phyloP scores from a whole-genome alignment of 768 basidiomycete species.

The Boletus barrowsii region DNA sequence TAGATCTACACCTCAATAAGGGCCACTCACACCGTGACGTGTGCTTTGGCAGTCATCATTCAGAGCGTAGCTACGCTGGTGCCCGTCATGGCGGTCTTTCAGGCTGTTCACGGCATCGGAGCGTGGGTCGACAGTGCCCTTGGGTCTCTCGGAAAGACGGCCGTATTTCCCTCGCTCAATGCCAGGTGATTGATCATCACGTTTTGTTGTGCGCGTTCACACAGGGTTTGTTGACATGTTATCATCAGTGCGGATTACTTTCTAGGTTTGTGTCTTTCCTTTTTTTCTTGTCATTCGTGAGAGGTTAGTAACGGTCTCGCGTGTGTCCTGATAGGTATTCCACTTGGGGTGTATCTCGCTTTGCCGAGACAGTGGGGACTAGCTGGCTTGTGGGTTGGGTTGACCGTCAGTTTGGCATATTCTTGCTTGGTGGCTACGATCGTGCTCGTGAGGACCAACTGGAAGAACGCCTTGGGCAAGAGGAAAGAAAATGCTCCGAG shows the following conservation, averaged over 20 bases:
- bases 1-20: neutral
- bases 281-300: neutral
- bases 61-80: slow-evolving; percentile 48
- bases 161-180: slow-evolving; percentile 20
- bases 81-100: slow-evolving; percentile 38
- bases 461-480: slow-evolving; percentile 7
- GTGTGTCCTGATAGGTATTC: slow-evolving; percentile 28
- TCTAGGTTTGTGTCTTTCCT: slow-evolving; percentile 28
- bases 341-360: slow-evolving; percentile 25
- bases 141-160: slow-evolving; percentile 18
- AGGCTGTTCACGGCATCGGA: slow-evolving; percentile 21
- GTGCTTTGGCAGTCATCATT: slow-evolving; percentile 35
- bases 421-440: slow-evolving; percentile 17
- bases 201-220: neutral
- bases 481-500: neutral
- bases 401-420: slow-evolving; percentile 21
- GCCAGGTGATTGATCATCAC: slow-evolving; percentile 18
- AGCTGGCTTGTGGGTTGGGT: slow-evolving; percentile 22
- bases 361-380: slow-evolving; percentile 22
- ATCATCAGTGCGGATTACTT: slow-evolving; percentile 17
- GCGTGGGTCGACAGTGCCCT: slow-evolving; percentile 20
- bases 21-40: neutral
- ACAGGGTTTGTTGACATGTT: neutral
- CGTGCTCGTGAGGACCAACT: slow-evolving; percentile 19
- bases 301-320: neutral